Evolutionary conservation across 345 rosid species (phyloP).

Genomic region (Brassica juncea): DNA sequence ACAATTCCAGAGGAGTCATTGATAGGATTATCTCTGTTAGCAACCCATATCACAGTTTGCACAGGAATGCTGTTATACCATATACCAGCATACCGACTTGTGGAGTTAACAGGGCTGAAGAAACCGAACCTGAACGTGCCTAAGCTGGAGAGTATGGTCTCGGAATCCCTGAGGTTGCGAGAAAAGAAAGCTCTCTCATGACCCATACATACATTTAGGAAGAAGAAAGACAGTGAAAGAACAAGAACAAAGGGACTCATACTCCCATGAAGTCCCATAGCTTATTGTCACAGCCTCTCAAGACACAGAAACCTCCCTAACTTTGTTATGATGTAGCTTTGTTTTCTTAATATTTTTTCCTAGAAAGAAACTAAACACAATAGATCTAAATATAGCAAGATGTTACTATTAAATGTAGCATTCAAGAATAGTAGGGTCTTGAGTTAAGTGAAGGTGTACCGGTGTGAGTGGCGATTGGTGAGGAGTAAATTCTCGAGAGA

Average conservation of each 20-base stretch:
- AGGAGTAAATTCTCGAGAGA: background rate
- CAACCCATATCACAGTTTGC: conserved; percentile 50
- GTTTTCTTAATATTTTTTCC: background rate
- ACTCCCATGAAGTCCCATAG: conserved; percentile 14
- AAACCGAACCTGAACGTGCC: conserved; percentile 51
- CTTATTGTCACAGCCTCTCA: background rate
- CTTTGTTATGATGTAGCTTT: background rate
- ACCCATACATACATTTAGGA: conserved; percentile 1
- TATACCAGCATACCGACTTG: conserved; percentile 50
- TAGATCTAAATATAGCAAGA: conserved; percentile 1
- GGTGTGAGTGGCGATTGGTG: background rate
- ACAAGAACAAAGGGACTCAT: conserved; percentile 3
- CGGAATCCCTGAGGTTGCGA: conserved; percentile 20
- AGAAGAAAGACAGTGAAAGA: conserved; percentile 12
- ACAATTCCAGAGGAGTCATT: conserved; percentile 48
- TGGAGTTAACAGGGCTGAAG: conserved; percentile 49
- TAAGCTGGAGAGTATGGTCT: conserved; percentile 39
- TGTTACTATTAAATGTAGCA: background rate
- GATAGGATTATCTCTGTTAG: conserved; percentile 51
- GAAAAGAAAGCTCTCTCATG: conserved; percentile 26
- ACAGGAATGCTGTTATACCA: conserved; percentile 43
- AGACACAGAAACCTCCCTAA: background rate
- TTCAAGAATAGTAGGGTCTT: background rate
- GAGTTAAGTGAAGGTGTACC: background rate
- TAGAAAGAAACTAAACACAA: background rate